Conservation (phyloP, 2,329 filamentous ascomycete genomes). For the Chaetomium sp. region DNA sequence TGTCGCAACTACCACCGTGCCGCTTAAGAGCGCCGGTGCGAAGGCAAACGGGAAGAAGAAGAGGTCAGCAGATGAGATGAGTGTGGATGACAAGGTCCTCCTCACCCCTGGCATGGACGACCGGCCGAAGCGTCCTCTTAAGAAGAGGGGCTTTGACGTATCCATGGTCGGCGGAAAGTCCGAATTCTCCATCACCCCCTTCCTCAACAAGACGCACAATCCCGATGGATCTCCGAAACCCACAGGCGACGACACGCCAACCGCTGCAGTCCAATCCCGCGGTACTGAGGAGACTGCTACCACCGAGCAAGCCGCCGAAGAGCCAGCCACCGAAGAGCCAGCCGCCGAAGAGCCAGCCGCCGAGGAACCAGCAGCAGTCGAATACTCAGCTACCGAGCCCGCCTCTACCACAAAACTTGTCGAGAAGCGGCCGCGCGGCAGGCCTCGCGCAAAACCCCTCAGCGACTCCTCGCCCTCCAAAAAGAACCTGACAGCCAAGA, state of each 20-base stretch:
- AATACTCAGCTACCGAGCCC: conserved; percentile 2
- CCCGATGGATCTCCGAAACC: conserved; percentile 46
- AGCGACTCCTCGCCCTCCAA: conserved; percentile 50
- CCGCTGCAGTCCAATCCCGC: conserved; percentile 26
- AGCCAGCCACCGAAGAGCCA: conserved; percentile 15
- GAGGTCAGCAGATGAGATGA: conserved; percentile 49
- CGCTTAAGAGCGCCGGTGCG: conserved; percentile 38
- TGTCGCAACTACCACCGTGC: conserved; percentile 35
- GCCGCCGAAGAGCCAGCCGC: conserved; percentile 13
- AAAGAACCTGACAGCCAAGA: conserved; percentile 46
- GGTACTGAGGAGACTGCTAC: conserved; percentile 23
- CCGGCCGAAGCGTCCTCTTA: conserved; percentile 48
- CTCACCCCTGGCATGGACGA: conserved; percentile 46
- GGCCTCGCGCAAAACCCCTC: conserved; percentile 50
- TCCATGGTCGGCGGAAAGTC: conserved; percentile 80
- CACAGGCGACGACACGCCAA: conserved; percentile 28
- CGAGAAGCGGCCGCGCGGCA: conserved; percentile 48
- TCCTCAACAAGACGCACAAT: conserved; percentile 70
- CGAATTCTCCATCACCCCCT: conserved; percentile 90
- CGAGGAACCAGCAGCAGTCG: conserved; percentile 9
- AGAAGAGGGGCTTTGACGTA: conserved; percentile 60
- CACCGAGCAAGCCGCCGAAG: conserved; percentile 28
- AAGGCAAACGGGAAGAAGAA: conserved; percentile 48
- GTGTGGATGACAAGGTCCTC: conserved; percentile 52
- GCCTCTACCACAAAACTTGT: conserved; percentile 26